Evolutionary conservation across 306 rosid genomes (phyloP).

Genomic region (Glycyrrhiza uralensis): DNA sequence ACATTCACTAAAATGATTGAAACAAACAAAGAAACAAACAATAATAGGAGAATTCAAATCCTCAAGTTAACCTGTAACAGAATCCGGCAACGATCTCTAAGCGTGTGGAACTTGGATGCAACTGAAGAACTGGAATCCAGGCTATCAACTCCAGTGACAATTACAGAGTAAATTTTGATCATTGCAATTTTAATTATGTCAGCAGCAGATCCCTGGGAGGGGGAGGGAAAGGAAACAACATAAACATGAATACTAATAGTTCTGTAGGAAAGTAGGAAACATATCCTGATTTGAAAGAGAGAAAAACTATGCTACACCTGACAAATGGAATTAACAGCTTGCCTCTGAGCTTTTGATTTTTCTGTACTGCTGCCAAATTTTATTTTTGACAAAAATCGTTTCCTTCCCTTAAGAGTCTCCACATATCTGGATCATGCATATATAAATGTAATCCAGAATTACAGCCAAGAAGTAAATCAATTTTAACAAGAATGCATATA

Average conservation of each 20-base stretch:
- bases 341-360: slow-evolving; percentile 90
- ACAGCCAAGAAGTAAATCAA: neutral
- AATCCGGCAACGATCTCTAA: slow-evolving; percentile 74
- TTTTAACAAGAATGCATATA: slow-evolving; percentile 6
- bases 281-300: neutral
- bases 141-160: slow-evolving; percentile 38
- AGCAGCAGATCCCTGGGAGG: slow-evolving; percentile 87
- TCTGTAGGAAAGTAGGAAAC: slow-evolving; percentile 8
- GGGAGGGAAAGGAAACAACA: slow-evolving; percentile 15
- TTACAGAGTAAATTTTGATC: slow-evolving; percentile 65
- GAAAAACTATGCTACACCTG: slow-evolving; percentile 56
- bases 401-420: slow-evolving; percentile 80
- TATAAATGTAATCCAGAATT: neutral
- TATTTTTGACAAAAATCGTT: slow-evolving; percentile 87
- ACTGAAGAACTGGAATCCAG: slow-evolving; percentile 44
- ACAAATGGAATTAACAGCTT: slow-evolving; percentile 95
- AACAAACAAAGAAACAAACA: neutral
- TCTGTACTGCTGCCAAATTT: slow-evolving; percentile 69
- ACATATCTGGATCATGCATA: slow-evolving; percentile 59
- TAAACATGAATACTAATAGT: slow-evolving; percentile 12
- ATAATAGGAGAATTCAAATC: neutral
- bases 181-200: slow-evolving; percentile 90
- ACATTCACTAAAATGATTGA: slow-evolving; percentile 20
- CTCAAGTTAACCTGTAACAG: slow-evolving; percentile 69
- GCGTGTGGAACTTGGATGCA: slow-evolving; percentile 37